These are phyloP conservation scores for Coemansia sp. DNA, from an alignment of 192 early-diverging fungal genomes.

Conservation along the genomic window DNA sequence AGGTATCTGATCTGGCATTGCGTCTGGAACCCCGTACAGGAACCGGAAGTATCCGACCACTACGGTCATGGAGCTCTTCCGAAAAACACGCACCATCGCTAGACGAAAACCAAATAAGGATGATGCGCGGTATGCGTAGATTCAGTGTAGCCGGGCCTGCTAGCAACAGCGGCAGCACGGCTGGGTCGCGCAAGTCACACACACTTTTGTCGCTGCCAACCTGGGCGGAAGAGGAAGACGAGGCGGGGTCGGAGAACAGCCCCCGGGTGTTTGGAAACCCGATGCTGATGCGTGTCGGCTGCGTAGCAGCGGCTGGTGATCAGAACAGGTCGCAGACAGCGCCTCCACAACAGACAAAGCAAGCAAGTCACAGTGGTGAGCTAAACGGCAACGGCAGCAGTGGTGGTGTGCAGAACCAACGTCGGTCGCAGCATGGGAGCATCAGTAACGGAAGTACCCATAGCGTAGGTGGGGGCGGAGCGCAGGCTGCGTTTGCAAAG, in stretches of 20 bases:
- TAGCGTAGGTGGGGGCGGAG: background rate
- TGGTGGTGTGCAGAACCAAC: constrained; percentile 1
- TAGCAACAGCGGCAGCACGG: constrained; percentile 23
- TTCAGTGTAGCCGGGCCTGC: constrained; percentile 43
- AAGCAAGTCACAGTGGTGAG: background rate
- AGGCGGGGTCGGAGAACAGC: constrained; percentile 10
- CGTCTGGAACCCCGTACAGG: background rate
- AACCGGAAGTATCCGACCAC: constrained; percentile 16
- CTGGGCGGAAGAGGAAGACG: constrained; percentile 53
- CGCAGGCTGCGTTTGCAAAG: constrained; percentile 11
- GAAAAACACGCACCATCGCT: constrained; percentile 25
- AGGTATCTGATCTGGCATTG: background rate
- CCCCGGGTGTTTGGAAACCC: background rate
- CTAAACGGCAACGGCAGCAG: constrained; percentile 2
- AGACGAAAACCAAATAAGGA: constrained; percentile 19
- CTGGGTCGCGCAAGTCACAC: constrained; percentile 30
- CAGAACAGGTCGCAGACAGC: background rate
- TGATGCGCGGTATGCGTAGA: constrained; percentile 17
- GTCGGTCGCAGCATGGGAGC: background rate
- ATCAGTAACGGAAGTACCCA: constrained; percentile 10
- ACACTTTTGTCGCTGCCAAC: constrained; percentile 40
- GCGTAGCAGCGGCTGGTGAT: background rate
- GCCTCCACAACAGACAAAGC: background rate
- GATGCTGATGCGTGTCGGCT: constrained; percentile 7
- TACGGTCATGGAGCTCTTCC: constrained; percentile 54